Evolutionary conservation across 225 moss, liverwort and hornwort genomes (phyloP).

Genomic region (Asterella californica): DNA sequence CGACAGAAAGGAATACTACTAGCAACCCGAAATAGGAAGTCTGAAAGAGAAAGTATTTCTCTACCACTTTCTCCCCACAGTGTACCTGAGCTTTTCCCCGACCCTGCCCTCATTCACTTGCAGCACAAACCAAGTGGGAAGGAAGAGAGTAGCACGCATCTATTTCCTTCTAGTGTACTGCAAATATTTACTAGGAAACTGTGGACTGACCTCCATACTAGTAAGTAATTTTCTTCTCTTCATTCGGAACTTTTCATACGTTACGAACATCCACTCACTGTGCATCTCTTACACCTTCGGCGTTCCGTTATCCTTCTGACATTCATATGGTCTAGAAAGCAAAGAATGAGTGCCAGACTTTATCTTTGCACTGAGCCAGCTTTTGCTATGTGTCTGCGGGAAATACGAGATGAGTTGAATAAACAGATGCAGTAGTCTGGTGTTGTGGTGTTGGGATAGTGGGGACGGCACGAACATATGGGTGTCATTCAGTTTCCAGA

Average conservation of each 20-base stretch:
- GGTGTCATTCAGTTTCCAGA: neutral
- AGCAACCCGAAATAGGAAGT: neutral
- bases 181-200: neutral
- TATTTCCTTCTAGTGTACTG: neutral
- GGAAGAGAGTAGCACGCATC: neutral
- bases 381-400: too few species aligned
- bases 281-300: neutral
- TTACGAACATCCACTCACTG: neutral
- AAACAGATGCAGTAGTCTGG: too few species aligned
- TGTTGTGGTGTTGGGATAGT: too few species aligned
- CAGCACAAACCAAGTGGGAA: neutral
- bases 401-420: too few species aligned
- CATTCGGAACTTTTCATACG: neutral
- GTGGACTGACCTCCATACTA: neutral
- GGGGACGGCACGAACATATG: too few species aligned
- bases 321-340: neutral
- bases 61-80: too few species aligned
- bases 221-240: neutral
- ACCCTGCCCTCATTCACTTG: neutral
- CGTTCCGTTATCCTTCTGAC: neutral
- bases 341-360: neutral
- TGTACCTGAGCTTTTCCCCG: neutral
- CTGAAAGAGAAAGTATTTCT: neutral
- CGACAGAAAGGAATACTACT: neutral
- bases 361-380: too few species aligned